Percentiles rank a stretch among this genome's conserved stretches.
Evolutionary conservation across 768 basidiomycete species (phyloP).

Genomic region (Suillus decipiens): DNA sequence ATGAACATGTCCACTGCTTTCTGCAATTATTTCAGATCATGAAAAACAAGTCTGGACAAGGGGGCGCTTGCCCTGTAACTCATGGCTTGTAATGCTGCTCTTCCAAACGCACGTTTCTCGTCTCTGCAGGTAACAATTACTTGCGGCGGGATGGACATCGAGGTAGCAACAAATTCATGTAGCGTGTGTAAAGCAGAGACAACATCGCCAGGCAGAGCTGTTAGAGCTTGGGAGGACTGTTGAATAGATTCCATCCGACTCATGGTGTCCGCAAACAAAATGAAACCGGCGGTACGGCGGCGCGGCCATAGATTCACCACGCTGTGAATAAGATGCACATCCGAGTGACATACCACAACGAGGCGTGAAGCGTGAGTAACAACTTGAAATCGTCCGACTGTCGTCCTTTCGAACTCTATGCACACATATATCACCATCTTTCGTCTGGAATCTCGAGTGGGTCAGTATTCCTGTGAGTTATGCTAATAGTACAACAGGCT

Average conservation of each 20-base stretch:
- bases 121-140: conserved; percentile 34
- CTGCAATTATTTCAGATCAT: too few relatives aligned
- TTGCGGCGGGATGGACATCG: conserved; percentile 31
- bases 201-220: conserved; percentile 27
- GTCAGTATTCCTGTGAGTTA: too few relatives aligned
- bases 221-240: conserved; percentile 23
- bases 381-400: too few relatives aligned
- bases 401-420: too few relatives aligned
- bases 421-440: too few relatives aligned
- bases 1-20: conserved; percentile 34
- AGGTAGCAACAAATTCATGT: conserved; percentile 31
- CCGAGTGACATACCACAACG: too few relatives aligned
- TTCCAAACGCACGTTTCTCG: conserved; percentile 34
- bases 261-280: conserved; percentile 19
- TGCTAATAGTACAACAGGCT: too few relatives aligned
- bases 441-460: too few relatives aligned
- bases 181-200: conserved; percentile 29
- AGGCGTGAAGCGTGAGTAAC: too few relatives aligned
- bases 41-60: too few relatives aligned
- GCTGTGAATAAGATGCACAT: background rate
- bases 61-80: too few relatives aligned
- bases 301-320: background rate
- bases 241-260: conserved; percentile 27
- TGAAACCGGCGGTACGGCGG: background rate
- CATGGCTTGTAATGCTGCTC: conserved; percentile 28